A percentile compares a stretch with the other conserved stretches of the same genome.
Conservation (phyloP, 2,329 filamentous ascomycete genomes). For the Neodidymelliopsis sp. region DNA sequence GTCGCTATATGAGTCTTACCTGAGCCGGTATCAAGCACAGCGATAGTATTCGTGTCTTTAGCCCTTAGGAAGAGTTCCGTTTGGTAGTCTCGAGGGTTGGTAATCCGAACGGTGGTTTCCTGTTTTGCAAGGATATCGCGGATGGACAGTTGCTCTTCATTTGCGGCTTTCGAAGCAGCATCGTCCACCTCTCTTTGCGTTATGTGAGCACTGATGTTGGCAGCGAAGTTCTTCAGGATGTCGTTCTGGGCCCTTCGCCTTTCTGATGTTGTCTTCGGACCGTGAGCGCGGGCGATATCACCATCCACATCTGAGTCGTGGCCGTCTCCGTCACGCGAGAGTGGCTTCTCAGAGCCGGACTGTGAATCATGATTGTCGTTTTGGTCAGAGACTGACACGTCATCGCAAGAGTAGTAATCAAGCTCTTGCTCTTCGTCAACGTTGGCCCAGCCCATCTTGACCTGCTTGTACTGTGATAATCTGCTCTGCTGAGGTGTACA, state of each 20-base stretch:
- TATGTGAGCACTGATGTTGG: constrained; percentile 53
- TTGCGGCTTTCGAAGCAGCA: constrained; percentile 41
- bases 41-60: constrained; percentile 85
- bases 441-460: constrained; percentile 28
- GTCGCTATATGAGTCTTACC: constrained; percentile 98
- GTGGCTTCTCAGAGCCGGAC: not conserved
- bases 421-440: constrained; percentile 29
- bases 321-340: not conserved
- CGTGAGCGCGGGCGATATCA: constrained; percentile 30
- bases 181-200: constrained; percentile 51
- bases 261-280: constrained; percentile 42
- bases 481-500: not conserved
- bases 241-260: constrained; percentile 53
- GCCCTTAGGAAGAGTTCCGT: constrained; percentile 88
- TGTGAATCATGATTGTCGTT: constrained; percentile 1
- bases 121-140: constrained; percentile 62
- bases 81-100: constrained; percentile 87
- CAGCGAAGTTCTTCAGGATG: constrained; percentile 53
- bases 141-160: constrained; percentile 61
- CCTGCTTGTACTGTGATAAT: not conserved
- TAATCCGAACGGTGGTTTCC: constrained; percentile 67
- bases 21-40: constrained; percentile 92
- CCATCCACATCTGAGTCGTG: constrained; percentile 36
- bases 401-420: constrained; percentile 23
- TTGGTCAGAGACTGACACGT: constrained; percentile 8